Conservation (phyloP, 352 stramenopile genomes). For the Globisporangium spinosum region DNA sequence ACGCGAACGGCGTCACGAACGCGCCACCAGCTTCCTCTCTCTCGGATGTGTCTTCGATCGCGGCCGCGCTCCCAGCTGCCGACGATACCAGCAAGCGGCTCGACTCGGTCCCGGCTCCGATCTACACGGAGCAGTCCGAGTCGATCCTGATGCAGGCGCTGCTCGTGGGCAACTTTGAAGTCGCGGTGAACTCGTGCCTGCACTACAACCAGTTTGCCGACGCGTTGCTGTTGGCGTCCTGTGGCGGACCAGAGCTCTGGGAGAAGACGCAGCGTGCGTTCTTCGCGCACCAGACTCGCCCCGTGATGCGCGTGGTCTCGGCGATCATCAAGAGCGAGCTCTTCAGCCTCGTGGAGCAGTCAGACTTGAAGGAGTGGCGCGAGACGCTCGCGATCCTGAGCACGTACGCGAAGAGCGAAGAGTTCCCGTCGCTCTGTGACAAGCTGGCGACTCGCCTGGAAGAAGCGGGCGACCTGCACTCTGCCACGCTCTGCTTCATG, state of each 20-base stretch:
- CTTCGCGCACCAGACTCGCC: constrained; percentile 88
- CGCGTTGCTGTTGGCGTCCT: constrained; percentile 92
- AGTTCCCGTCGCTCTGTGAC: constrained; percentile 95
- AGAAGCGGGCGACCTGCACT: constrained; percentile 83
- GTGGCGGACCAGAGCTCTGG: constrained; percentile 94
- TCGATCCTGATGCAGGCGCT: constrained; percentile 93
- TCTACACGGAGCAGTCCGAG: constrained; percentile 90
- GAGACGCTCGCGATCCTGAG: constrained; percentile 97
- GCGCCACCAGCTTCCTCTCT: constrained; percentile 33
- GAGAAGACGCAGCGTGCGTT: constrained; percentile 94
- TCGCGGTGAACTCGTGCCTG: constrained; percentile 96
- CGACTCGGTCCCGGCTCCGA: constrained; percentile 50
- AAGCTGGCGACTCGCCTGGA: constrained; percentile 92
- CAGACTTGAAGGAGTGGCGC: constrained; percentile 92
- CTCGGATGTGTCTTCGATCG: constrained; percentile 47
- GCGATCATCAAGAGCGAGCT: constrained; percentile 96
- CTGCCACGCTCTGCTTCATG: constrained; percentile 96
- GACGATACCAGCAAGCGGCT: constrained; percentile 76
- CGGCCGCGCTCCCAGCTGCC: constrained; percentile 39
- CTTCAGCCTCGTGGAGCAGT: constrained; percentile 75
- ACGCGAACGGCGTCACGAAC: constrained; percentile 36
- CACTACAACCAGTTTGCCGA: constrained; percentile 95
- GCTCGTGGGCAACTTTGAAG: constrained; percentile 97
- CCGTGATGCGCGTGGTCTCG: constrained; percentile 94
- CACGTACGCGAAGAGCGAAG: constrained; percentile 96